Base-by-base conservation (phyloP, 805 yeast genomes). In the Kodamaea restingae region DNA sequence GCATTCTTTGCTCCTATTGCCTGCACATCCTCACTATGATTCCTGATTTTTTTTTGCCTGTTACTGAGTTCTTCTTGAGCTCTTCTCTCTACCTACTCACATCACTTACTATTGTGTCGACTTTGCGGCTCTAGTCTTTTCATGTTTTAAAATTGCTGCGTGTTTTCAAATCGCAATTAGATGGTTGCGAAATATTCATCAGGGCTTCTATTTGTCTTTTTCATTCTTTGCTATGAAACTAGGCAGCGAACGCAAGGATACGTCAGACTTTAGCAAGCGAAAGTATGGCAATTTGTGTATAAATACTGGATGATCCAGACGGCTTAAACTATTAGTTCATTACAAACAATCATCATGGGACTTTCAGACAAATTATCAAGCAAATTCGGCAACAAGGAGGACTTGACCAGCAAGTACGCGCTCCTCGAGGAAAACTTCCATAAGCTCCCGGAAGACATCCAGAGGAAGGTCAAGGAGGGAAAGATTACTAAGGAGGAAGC, bases 331-430 rank as follows among this genome's bases (percentile, higher is more conserved):
- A 22, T 24, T 20, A 33, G 6, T 24, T 14, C 11, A 18, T 18
- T 15, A 15, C 11, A 14, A 8, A 14, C 27, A 35, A 18, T 24
- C 55, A 34, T 17, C 14, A 65, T 65, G 71, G 70, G 71, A 39
- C 52, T 65, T 37, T 49, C 64, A 15, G 70, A 65, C 45, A 65
- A 63, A 48, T 45, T 65, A 38, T 52, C 50, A 44, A 46, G 51
- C 18, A 62, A 61, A 45, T 48, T 59, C 28, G 56, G 59, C 39
- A 29, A 22, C 18, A 53, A 58, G 47, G 52, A 58, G 42, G 61
- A 61, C 8, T 24, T 46, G 31, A 17, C 8, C 21, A 14, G n/a
- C 21, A 7, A 17, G 8, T 30, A 30, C 21, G 11, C 15, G 27
- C 18, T 4, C 17, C 12, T 20, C 12, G 27, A 32, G 20, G n/a